phyloP scores from a whole-genome alignment of 352 stramenopile species.

The Thalassiosira livingstoniorum region DNA sequence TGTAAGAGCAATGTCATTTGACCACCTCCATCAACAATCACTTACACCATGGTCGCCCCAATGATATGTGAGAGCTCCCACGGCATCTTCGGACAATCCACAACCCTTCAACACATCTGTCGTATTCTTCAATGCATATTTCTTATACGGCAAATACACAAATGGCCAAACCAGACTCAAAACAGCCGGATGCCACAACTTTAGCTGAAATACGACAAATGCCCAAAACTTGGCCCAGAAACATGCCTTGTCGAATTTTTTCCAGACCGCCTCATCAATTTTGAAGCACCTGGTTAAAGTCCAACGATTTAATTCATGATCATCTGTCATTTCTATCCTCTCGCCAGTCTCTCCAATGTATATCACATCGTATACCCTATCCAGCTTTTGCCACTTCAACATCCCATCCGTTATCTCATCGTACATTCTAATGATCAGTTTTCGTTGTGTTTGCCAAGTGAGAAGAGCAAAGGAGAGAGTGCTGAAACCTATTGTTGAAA shows the following conservation, averaged over 20 bases:
- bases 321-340: slow-evolving; percentile 40
- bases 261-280: slow-evolving; percentile 13
- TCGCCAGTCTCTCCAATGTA: slow-evolving; percentile 41
- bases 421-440: slow-evolving; percentile 33
- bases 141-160: slow-evolving; percentile 13
- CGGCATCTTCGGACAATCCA: slow-evolving; percentile 19
- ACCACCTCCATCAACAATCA: too few species aligned
- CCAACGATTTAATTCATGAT: slow-evolving; percentile 28
- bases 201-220: slow-evolving; percentile 37
- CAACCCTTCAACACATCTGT: slow-evolving; percentile 29
- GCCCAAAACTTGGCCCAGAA: slow-evolving; percentile 36
- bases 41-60: slow-evolving; percentile 42
- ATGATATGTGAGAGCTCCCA: slow-evolving; percentile 45
- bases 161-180: slow-evolving; percentile 41
- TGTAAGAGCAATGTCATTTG: too few species aligned
- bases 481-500: too few species aligned
- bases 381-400: slow-evolving; percentile 47
- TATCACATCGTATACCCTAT: slow-evolving; percentile 49
- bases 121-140: slow-evolving; percentile 26
- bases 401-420: slow-evolving; percentile 43
- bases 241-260: slow-evolving; percentile 24
- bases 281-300: slow-evolving; percentile 28
- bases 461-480: too few species aligned
- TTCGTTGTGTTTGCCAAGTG: too few species aligned
- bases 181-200: slow-evolving; percentile 30